A percentile compares a stretch with the other conserved stretches of the same genome.
phyloP scores from a whole-genome alignment of 176 grass and related monocot genomes.

The Saccharum spontaneum region DNA sequence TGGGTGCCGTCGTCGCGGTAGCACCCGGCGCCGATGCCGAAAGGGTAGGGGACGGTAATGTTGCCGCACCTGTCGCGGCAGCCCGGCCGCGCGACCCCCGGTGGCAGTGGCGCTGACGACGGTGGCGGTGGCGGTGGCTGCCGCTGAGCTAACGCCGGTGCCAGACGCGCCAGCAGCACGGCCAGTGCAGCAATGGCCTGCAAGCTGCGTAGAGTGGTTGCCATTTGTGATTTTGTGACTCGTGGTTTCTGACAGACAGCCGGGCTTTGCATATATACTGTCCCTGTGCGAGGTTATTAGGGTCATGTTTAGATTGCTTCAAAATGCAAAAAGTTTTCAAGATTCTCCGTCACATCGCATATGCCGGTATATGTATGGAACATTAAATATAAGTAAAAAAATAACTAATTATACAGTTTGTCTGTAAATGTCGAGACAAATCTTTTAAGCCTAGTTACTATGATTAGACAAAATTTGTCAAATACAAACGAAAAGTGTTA shows the following conservation, averaged over 20 bases:
- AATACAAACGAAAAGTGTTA: no score
- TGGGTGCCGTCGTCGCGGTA: not conserved
- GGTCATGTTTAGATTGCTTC: no score
- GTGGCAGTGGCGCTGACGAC: not conserved
- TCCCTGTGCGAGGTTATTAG: no score
- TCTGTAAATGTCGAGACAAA: no score
- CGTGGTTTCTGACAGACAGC: not conserved
- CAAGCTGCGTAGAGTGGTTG: not conserved
- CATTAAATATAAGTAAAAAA: no score
- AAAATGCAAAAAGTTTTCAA: no score
- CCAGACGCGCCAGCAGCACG: not conserved
- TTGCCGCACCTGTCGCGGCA: conserved; percentile 52
- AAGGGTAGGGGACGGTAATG: conserved; percentile 55
- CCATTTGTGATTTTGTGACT: not conserved
- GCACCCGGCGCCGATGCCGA: conserved; percentile 51
- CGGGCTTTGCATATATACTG: not conserved
- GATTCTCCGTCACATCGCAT: no score
- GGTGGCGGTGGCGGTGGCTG: not conserved
- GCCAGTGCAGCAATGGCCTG: not conserved
- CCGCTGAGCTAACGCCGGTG: not conserved
- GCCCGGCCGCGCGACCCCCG: conserved; percentile 3
- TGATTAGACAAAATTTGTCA: no score
- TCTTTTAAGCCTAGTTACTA: no score
- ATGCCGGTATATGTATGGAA: no score
- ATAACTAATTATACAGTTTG: no score